Base-by-base conservation (phyloP, 2,329 filamentous ascomycete species). In the Aspergillus fructus region DNA sequence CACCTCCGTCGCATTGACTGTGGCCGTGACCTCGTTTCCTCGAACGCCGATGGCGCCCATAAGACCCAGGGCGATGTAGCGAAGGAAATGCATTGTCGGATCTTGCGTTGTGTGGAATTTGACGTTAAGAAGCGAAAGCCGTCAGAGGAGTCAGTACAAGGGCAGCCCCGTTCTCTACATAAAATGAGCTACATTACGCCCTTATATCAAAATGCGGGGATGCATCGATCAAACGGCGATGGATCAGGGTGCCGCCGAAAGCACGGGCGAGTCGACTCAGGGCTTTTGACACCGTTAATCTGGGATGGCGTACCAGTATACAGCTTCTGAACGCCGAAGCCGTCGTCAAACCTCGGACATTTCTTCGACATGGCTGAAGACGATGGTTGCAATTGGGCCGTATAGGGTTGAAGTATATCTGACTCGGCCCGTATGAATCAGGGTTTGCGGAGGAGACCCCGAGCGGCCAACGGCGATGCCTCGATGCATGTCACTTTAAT, bases 361-460 rank as follows among this genome's bases (percentile, higher is more conserved):
- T 37, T 45, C n/a, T 19, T 17, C 40, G 53, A 55, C 21, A 27
- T 46, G 49, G 24, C 19, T 34, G 5, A 46, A 24, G 6, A 11
- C 8, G 19, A 50, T 24, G 4, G 15, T 30, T 49, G 27, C 33
- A 30, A 49, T 55, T 46, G 53, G 53, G 13, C 43, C 13, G 17
- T 30, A 27, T 30, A 8, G 19, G 23, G 15, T 30, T n/a, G 34
- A 42, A 48, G 39, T 33, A 52, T 17, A 34, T 40, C 53, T 55
- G 53, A 55, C 47, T 50, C 53, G 37, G 46, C 17, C 40, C 40
- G 53, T 24, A 46, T 55, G 53, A 55, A 50, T 55, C 53, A 54
- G 42, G 43, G 6, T 46, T 27, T 55, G 53, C 37, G 46, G 53
- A 24, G 53, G 17, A 45, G 17, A 33, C 40, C 24, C 48, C 48